Evolutionary conservation across 768 basidiomycete genomes (phyloP), one percentile per base, ranked within the genome.

Genomic region (Lentinula guzmanii): DNA sequence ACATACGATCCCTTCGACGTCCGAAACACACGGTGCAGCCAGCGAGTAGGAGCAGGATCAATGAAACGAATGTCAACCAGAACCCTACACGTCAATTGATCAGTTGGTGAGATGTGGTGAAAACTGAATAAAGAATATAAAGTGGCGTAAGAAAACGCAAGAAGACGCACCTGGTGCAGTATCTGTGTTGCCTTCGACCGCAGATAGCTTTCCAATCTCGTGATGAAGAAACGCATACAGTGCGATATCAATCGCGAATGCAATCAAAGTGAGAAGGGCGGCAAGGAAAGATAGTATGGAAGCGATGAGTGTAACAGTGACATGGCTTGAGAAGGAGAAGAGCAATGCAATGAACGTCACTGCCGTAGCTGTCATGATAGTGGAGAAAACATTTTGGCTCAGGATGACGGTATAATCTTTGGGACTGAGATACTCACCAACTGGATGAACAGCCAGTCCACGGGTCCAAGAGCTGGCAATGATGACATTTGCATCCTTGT

Each of bases 171-270:
- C 91, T 63, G 85, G 84, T 5, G 79, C 87, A 18, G 87, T 78
- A 61, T 76, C 75, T 11, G 89, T 88, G 48, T 69, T 74, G 3
- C 74, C 73, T n/a, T 66, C 64, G 24, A 80, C 70, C 58, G 76
- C 71, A 46, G 72, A 66, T 10, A 91, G 76, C 60, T 82, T 77
- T 48, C 72, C 72, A 66, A 89, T 77, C 64, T 86, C 76, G 56
- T 86, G 77, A 68, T 82, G 84, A 56, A 86, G 79, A 61, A 79
- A 84, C 3, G 77, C 85, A 67, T 76, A 87, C 34, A 93, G 81
- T 13, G 89, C 87, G 62, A 92, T 86, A 70, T 93, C 90, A 70
- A 89, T 83, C 45, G 82, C 82, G 68, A 93, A 90, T 1, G 89
- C 85, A 63, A 91, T 82, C 60, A 91, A 74, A 2, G 89, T 83